Evolutionary conservation across 257 asterid species (phyloP).

Genomic region (Mentha longifolia): DNA sequence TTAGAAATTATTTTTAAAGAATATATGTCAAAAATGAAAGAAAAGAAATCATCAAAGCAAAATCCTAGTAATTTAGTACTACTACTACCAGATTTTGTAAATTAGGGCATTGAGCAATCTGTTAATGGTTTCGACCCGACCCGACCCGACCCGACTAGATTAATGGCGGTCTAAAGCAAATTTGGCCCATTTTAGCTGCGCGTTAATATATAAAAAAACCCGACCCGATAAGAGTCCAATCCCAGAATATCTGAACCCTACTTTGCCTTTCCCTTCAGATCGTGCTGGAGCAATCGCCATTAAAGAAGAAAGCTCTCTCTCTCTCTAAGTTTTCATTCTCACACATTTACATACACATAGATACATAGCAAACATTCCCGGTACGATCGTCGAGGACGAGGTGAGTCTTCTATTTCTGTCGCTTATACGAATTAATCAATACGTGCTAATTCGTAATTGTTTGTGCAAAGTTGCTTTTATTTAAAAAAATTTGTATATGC

Average conservation of each 20-base stretch:
- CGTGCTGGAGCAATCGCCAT: conserved; percentile 12
- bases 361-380: background rate
- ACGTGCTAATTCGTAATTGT: conserved; percentile 26
- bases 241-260: conserved; percentile 37
- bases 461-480: conserved; percentile 8
- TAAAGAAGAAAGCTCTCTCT: conserved; percentile 11
- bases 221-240: conserved; percentile 27
- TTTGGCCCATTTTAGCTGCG: too few species aligned
- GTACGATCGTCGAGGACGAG: background rate
- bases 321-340: background rate
- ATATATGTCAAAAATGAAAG: too few species aligned
- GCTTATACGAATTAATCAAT: background rate
- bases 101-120: background rate
- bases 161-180: background rate
- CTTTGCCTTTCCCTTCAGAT: conserved; percentile 4
- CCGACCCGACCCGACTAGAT: too few species aligned
- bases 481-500: background rate
- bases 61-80: too few species aligned
- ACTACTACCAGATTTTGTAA: too few species aligned
- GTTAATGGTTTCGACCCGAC: background rate
- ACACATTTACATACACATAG: background rate
- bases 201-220: background rate
- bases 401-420: conserved; percentile 17
- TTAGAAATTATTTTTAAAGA: too few species aligned
- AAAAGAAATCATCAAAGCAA: too few species aligned